Evolutionary conservation across 306 rosid species (phyloP), one percentile per base, ranked within the genome.

Genomic region (Castanea mollissima): DNA sequence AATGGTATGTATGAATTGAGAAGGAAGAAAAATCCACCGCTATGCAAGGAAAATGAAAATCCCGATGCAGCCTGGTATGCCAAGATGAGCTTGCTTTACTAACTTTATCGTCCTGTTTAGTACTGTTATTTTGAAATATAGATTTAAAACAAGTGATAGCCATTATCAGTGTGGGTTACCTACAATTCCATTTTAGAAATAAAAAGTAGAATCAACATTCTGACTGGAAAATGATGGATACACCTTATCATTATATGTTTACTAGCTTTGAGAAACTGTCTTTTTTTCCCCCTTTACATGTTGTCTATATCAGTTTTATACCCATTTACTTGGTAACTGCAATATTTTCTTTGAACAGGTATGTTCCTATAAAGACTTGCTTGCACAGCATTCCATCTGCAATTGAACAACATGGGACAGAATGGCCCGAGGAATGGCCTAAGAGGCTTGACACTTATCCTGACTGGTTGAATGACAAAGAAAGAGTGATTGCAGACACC

Each of bases 391-490:
- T 95, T 89, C 99, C 99, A 25, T 82, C 90, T 32, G 83, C 94
- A 71, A 91, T 95, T 73, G 99, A 95, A 83, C 90, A 91, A 72
- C 99, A 85, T 16, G 99, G 99, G 68, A 88, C 98, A 23, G 99
- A 95, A 90, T 91, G 99, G 98, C 99, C 99, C 3, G 99, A 92
- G 85, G 94, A 95, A 81, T 95, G 99, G 99, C 99, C 99, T 23
- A 91, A 88, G 86, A 91, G 99, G 83, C 96, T 95, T 2, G 91
- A 90, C 82, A 71, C 87, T 32, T 90, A 86, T 77, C 94, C 98
- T 3, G 99, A 95, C 71, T 95, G 99, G 99, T 74, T 91, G 78
- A 86, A 74, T 56, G 85, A 88, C 78, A 93, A 85, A 86, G 98
- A 90, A 55, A 90, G 88, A 78, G 34, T 95, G 86, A 77, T 78